phyloP scores from a whole-genome alignment of 257 asterid genomes.

The Capsicum rhomboideum region DNA sequence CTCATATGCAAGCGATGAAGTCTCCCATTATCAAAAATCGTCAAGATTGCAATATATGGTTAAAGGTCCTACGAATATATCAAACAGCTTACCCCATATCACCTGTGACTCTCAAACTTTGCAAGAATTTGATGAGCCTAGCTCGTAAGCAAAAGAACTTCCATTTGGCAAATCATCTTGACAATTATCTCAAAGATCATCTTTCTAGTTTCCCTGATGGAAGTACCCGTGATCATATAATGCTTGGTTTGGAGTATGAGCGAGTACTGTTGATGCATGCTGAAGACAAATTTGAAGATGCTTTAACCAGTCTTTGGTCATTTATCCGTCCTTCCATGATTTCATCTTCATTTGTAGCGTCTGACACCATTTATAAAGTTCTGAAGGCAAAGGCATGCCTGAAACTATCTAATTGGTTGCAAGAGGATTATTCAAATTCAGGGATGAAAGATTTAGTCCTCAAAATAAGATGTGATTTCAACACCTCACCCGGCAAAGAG shows the following conservation, averaged over 20 bases:
- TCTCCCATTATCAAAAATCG: constrained; percentile 49
- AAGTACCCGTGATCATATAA: constrained; percentile 41
- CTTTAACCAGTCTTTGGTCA: constrained; percentile 67
- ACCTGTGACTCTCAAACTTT: constrained; percentile 68
- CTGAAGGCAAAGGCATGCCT: constrained; percentile 90
- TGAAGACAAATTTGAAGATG: constrained; percentile 68
- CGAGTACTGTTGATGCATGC: constrained; percentile 61
- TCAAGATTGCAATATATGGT: constrained; percentile 95
- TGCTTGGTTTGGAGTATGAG: constrained; percentile 61
- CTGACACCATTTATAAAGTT: constrained; percentile 43
- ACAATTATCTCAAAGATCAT: constrained; percentile 50
- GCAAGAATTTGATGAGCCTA: constrained; percentile 58
- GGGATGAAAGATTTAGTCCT: constrained; percentile 45
- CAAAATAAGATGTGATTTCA: constrained; percentile 55
- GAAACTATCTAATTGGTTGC: constrained; percentile 88
- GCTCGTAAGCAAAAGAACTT: constrained; percentile 87
- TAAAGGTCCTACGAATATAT: constrained; percentile 78
- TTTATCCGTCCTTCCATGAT: constrained; percentile 53
- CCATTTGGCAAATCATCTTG: constrained; percentile 69
- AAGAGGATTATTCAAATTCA: constrained; percentile 23
- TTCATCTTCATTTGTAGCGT: constrained; percentile 35
- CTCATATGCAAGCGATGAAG: constrained; percentile 60
- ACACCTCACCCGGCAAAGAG: constrained; percentile 28
- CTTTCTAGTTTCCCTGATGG: constrained; percentile 46
- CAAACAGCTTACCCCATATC: constrained; percentile 56